Evolutionary conservation across 2,329 filamentous ascomycete genomes (phyloP).

Genomic region (Aotearoamyces nothofagi): DNA sequence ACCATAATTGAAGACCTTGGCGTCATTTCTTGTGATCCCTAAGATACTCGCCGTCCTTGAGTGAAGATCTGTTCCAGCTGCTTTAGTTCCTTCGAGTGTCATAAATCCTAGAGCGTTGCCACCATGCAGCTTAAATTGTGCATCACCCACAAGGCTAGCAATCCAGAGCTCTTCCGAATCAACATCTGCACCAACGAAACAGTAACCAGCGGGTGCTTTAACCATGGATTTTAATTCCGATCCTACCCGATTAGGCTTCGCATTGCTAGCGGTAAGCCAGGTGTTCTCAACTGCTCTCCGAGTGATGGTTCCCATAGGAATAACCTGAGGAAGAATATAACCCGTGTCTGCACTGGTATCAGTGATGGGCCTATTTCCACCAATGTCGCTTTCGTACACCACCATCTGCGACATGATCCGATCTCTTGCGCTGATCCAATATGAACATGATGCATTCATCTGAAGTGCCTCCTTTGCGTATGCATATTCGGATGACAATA

Average conservation of each 20-base stretch:
- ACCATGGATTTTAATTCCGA: constrained; percentile 98
- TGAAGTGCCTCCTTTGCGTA: constrained; percentile 92
- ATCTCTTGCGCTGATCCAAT: constrained; percentile 94
- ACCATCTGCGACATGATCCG: constrained; percentile 93
- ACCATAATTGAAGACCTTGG: constrained; percentile 97
- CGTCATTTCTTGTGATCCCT: constrained; percentile 86
- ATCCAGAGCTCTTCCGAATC: constrained; percentile 98
- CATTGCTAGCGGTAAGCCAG: constrained; percentile 95
- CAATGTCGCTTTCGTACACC: constrained; percentile 59
- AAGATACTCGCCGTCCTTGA: constrained; percentile 85
- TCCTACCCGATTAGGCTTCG: constrained; percentile 88
- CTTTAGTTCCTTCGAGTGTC: constrained; percentile 93
- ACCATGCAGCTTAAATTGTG: constrained; percentile 86
- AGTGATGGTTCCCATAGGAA: constrained; percentile 97
- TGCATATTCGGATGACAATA: constrained; percentile 68
- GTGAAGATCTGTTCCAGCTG: constrained; percentile 84
- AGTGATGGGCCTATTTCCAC: constrained; percentile 15
- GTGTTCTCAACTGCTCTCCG: constrained; percentile 91
- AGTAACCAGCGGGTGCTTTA: constrained; percentile 76
- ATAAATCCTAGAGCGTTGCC: constrained; percentile 98
- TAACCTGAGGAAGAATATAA: constrained; percentile 87
- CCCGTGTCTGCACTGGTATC: constrained; percentile 33
- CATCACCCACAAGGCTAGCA: constrained; percentile 84
- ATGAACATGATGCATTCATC: constrained; percentile 98
- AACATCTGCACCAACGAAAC: constrained; percentile 91